phyloP scores from a whole-genome alignment of 1,284 basidiomycete species.

The Golubevia pallescens region DNA sequence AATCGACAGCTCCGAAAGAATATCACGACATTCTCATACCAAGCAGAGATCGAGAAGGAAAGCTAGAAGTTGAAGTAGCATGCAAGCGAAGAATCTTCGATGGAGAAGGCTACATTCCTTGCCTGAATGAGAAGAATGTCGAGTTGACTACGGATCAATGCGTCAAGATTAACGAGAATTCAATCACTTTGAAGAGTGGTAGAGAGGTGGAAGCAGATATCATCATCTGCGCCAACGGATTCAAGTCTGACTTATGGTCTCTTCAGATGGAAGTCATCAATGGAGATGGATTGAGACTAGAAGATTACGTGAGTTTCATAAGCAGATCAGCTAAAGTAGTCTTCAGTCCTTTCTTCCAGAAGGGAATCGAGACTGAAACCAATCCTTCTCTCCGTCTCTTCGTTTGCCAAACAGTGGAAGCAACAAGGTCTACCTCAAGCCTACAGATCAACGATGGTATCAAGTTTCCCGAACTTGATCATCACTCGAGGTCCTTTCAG shows the following conservation, averaged over 20 bases:
- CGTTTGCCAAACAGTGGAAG: not conserved
- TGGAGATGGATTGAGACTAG: not conserved
- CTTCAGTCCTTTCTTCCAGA: too few species aligned
- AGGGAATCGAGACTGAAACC: too few species aligned
- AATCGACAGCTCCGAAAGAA: conserved; percentile 19
- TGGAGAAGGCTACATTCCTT: conserved; percentile 22
- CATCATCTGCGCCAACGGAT: conserved; percentile 37
- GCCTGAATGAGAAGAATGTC: conserved; percentile 23
- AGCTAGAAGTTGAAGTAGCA: conserved; percentile 25
- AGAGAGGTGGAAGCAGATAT: conserved; percentile 28
- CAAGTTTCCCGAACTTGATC: conserved; percentile 56
- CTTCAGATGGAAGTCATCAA: not conserved
- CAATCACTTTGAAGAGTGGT: conserved; percentile 24
- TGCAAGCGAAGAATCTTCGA: conserved; percentile 44
- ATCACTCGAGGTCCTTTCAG: conserved; percentile 48
- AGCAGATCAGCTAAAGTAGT: too few species aligned
- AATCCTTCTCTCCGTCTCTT: not conserved
- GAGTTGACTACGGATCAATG: conserved; percentile 22
- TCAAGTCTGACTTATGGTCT: conserved; percentile 9
- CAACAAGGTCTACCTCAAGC: conserved; percentile 17
- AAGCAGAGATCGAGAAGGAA: not conserved
- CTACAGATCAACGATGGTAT: conserved; percentile 43
- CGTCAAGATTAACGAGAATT: conserved; percentile 17
- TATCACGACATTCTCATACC: conserved; percentile 36
- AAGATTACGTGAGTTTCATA: not conserved